Base-by-base conservation (phyloP, 169 alveolate genomes). In the Eimeria praecox region DNA sequence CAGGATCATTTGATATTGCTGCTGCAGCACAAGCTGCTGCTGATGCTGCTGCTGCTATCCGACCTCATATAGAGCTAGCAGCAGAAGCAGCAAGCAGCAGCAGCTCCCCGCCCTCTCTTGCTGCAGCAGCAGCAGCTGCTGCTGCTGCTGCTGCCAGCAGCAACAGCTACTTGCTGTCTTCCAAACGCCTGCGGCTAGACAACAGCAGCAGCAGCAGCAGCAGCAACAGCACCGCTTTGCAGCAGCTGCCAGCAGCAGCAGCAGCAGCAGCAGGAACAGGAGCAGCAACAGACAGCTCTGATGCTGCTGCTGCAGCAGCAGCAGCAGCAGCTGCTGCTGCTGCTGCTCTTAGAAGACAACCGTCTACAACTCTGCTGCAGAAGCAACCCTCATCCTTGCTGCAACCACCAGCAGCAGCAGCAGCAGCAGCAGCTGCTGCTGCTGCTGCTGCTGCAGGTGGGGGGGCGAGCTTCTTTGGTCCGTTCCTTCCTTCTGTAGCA, bases 361-460 rank as follows among this genome's bases (percentile, higher is more conserved):
- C 86, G 22, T 46, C 49, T 18, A 38, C 38, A 46, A 30, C 42
- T 3, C 24, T 77, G 49, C 59, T 77, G 88, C 88, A 77, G 88
- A 38, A 77, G 35, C 88, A 33, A 24, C 33, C 88, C 3, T 46
- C 66, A 56, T 56, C 88, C 5, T 77, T 77, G 8, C 30, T 42
- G 88, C 88, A 77, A 62, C 88, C 38, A 3, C 82, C 82, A 8
- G 40, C 82, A 71, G 82, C 82, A 71, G 82, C 82, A 71, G 82
- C 82, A 27, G 82, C 82, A n/a, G 82, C 82, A 44, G 82, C 66
- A 56, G 66, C 66, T 14, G 66, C 82, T 27, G 82, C 82, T 27
- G 82, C 88, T 77, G 88, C 88, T 77, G 88, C 88, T 77, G 88
- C 88, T 77, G 56, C 88, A 14, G 49, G 33, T 8, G 88, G 62